Base-by-base conservation (phyloP, 139 green algal genomes). In the Volvox africanus region DNA sequence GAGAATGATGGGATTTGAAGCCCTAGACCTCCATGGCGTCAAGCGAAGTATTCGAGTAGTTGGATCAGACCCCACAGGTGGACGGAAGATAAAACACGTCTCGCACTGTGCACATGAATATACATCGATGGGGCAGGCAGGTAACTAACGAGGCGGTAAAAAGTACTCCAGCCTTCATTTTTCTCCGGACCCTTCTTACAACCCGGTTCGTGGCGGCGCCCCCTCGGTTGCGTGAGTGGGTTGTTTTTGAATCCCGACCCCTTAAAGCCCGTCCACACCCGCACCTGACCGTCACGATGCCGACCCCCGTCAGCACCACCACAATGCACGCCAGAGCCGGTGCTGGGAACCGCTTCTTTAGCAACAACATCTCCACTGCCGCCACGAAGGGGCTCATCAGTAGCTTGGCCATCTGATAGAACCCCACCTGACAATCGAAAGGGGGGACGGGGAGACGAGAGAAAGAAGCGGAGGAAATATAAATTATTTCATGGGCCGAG, bases 371-470 rank as follows among this genome's bases (percentile, higher is more conserved):
- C 93, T 99, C 97, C 88, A 99, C 92, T 0, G 97, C 33, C 89
- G 96, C 98, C 9, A 97, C 96, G 80, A 97, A 99, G 20, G 97
- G 97, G 75, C 98, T 97, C 93, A 99, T 99, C 69, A 98, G 93
- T 50, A 99, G 95, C 95, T 99, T 99, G 79, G 97, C 96, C 30
- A 99, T 96, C 95, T 98, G 93, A 69, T 91, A 91, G 80, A 94
- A 92, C 28, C 86, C 78, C 33, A 86, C 87, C 73, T 83, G 85
- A 0, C 0, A 30, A 28, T 24, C 24, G 65, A 12, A 12, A 24
- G 65, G 2, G 65, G 65, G 21, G 2, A 28, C 65, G 82, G 44
- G 9, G 44, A 55, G 44, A 55, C 44, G 44, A 9, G 44, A 55
- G 44, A 55, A 55, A 55, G 9, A 55, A 9, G 5, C n/a, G n/a